Conservation (phyloP, 1,284 basidiomycete species). For the Ustilago vetiveriae region DNA sequence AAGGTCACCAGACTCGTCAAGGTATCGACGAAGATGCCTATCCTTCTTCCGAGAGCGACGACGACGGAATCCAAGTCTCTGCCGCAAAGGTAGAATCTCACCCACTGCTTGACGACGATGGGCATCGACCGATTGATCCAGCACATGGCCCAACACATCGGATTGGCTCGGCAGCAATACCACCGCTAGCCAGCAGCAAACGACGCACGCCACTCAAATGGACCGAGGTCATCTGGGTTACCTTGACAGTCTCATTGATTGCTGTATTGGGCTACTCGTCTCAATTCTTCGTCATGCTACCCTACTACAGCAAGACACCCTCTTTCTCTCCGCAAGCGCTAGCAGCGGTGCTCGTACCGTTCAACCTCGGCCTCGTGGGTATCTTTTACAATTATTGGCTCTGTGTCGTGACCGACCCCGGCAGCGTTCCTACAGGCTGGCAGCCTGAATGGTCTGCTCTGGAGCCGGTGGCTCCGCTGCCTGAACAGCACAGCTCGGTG, state of each 20-base stretch:
- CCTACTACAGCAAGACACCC: slow-evolving; percentile 53
- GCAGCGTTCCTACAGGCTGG: slow-evolving; percentile 57
- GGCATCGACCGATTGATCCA: background rate
- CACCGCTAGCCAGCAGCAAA: background rate
- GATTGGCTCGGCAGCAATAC: background rate
- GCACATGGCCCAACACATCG: background rate
- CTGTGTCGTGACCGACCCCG: slow-evolving; percentile 55
- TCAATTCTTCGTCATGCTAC: slow-evolving; percentile 58
- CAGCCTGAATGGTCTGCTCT: slow-evolving; percentile 50
- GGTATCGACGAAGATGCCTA: slow-evolving; percentile 15
- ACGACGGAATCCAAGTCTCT: slow-evolving; percentile 2
- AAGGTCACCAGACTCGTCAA: background rate
- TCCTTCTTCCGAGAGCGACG: slow-evolving; percentile 30
- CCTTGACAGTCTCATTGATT: slow-evolving; percentile 38
- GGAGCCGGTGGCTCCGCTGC: slow-evolving; percentile 12
- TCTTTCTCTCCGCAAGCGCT: slow-evolving; percentile 72
- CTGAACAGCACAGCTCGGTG: background rate
- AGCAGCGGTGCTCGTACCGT: slow-evolving; percentile 78
- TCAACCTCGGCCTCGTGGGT: slow-evolving; percentile 75
- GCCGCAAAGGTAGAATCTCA: background rate
- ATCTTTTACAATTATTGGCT: slow-evolving; percentile 61
- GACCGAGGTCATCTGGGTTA: slow-evolving; percentile 45
- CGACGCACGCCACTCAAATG: slow-evolving; percentile 36
- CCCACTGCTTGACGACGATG: slow-evolving; percentile 1
- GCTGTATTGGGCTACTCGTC: slow-evolving; percentile 53